Base-by-base conservation (phyloP, 495 filamentous ascomycete genomes). In the Aspergillus leporis region DNA sequence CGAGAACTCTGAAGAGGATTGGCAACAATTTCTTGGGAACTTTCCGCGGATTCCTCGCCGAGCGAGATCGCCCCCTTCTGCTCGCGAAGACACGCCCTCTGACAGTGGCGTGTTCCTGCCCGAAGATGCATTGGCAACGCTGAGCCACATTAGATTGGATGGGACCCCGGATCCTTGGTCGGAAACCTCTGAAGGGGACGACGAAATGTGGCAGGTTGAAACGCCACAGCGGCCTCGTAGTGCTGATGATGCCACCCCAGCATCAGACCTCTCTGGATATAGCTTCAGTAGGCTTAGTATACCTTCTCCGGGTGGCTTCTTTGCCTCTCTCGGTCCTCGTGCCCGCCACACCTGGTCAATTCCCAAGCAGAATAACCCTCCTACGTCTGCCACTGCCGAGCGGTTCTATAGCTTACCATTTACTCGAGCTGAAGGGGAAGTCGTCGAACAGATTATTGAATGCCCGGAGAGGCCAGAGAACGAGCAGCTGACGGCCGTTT, bases 271-370 rank as follows among this genome's bases (percentile, higher is more conserved):
- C 34, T 83, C 81, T 7, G 69, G 69, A 2, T 81, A 81, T 65
- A 83, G 83, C 54, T 80, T 93, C 56, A 87, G 85, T 59, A 78
- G 81, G 70, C 76, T 96, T 55, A 86, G 91, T 52, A 91, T 97
- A 50, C 92, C 92, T 3, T 96, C 92, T 1, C 92, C 92, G 0
- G 90, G 91, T 25, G 90, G 90, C 0, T 96, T 97, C 78, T 97
- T 97, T 70, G 87, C 90, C 19, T 91, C 89, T 0, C 80, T 97
- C 18, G 87, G 83, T 16, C 78, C 83, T 1, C 81, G 85, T 50
- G 84, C 86, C 31, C 82, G 91, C 53, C 85, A 88, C 65, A 94
- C 92, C 5, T 97, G 92, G 92, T 78, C 78, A 3, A 65, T 78
- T 38, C 79, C 81, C 13, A 70, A 62, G 45, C 64, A 56, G 10